Conservation (phyloP, 2,329 filamentous ascomycete species). For the Aspergillus versicolor region DNA sequence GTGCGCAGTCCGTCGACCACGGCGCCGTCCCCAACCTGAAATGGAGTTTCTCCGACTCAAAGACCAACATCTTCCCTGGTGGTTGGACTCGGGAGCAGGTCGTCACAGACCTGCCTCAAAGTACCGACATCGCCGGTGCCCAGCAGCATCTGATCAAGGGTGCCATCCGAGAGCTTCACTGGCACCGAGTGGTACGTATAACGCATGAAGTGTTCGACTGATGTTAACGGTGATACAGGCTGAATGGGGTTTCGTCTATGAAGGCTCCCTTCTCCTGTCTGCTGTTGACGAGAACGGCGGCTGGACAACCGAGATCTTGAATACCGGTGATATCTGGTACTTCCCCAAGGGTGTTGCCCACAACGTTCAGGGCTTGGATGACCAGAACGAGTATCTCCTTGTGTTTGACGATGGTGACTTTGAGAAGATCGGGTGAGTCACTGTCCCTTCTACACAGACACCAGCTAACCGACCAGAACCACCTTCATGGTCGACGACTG, state of each 20-base stretch:
- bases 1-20: conserved; percentile 60
- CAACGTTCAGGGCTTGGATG: conserved; percentile 60
- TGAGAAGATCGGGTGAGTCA: conserved; percentile 56
- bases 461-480: conserved; percentile 44
- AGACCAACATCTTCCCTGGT: conserved; percentile 60
- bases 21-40: conserved; percentile 67
- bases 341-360: conserved; percentile 66
- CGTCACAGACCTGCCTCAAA: conserved; percentile 64
- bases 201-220: neutral
- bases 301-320: conserved; percentile 53
- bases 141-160: conserved; percentile 69
- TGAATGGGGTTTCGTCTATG: conserved; percentile 27
- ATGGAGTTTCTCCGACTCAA: conserved; percentile 68
- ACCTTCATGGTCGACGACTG: conserved; percentile 72
- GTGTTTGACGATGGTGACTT: conserved; percentile 68
- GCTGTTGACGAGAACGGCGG: conserved; percentile 63
- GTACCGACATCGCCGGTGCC: conserved; percentile 65
- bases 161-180: conserved; percentile 65
- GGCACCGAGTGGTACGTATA: conserved; percentile 63
- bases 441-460: neutral
- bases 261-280: conserved; percentile 58
- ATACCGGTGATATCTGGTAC: conserved; percentile 63
- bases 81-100: conserved; percentile 68
- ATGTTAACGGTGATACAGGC: neutral
- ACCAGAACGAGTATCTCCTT: conserved; percentile 67